phyloP scores from a whole-genome alignment of 148 eudicot species.

The Limonium bicolor region DNA sequence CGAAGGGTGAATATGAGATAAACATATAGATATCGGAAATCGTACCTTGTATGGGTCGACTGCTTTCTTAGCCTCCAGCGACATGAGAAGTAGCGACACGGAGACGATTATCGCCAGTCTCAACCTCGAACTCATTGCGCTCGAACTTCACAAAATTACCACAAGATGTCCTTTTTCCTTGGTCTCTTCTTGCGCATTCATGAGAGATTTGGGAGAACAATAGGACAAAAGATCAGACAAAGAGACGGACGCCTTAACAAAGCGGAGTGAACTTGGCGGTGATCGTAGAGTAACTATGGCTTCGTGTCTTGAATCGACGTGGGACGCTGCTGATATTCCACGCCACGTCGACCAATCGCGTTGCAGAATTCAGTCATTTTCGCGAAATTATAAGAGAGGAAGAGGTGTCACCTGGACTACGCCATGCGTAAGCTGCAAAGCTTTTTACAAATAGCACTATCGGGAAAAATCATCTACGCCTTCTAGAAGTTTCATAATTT shows the following conservation, averaged over 20 bases:
- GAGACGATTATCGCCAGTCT: constrained; percentile 9
- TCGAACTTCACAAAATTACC: background rate
- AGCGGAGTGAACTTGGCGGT: constrained; percentile 14
- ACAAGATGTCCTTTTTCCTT: background rate
- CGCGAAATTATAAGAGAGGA: too few relatives aligned
- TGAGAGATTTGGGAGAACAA: background rate
- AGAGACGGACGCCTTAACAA: background rate
- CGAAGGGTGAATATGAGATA: background rate
- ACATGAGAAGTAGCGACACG: constrained; percentile 14
- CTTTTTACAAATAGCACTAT: too few relatives aligned
- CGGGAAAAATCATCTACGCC: too few relatives aligned
- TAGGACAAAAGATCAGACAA: background rate
- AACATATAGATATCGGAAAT: background rate
- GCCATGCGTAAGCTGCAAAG: too few relatives aligned
- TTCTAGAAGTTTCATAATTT: too few relatives aligned
- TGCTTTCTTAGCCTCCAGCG: constrained; percentile 29
- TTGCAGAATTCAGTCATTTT: constrained; percentile 18
- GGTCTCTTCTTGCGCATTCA: background rate
- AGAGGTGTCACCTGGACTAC: too few relatives aligned
- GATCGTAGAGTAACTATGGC: constrained; percentile 14
- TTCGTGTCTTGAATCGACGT: constrained; percentile 23
- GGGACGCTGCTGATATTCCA: constrained; percentile 24
- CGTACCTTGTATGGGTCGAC: constrained; percentile 51
- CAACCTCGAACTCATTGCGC: constrained; percentile 20
- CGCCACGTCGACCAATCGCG: constrained; percentile 39